Evolutionary conservation across 2,329 filamentous ascomycete species (phyloP).

Genomic region (Claviceps monticola): DNA sequence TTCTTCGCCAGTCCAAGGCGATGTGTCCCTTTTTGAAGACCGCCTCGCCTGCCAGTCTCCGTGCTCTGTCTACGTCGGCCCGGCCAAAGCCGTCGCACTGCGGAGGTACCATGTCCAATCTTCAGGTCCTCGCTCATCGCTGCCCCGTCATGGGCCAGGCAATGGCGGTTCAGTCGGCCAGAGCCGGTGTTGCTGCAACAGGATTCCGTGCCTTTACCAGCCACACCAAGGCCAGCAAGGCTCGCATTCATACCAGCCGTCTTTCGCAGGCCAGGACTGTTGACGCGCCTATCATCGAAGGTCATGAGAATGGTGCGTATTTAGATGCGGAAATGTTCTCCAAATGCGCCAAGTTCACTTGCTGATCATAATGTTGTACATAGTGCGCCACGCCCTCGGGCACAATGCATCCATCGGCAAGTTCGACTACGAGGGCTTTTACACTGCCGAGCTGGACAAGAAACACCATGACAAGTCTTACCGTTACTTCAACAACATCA

Average conservation of each 20-base stretch:
- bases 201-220: slow-evolving; percentile 37
- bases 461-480: slow-evolving; percentile 99
- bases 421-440: slow-evolving; percentile 89
- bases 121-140: slow-evolving; percentile 84
- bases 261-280: slow-evolving; percentile 66
- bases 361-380: not conserved
- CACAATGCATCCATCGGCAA: slow-evolving; percentile 28
- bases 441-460: slow-evolving; percentile 79
- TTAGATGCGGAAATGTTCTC: not conserved
- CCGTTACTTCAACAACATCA: slow-evolving; percentile 99
- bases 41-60: slow-evolving; percentile 81
- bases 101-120: slow-evolving; percentile 90
- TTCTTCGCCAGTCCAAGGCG: slow-evolving; percentile 87
- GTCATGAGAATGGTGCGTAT: slow-evolving; percentile 35
- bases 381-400: slow-evolving; percentile 2
- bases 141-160: slow-evolving; percentile 99
- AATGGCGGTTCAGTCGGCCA: slow-evolving; percentile 67
- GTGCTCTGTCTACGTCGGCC: slow-evolving; percentile 68
- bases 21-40: slow-evolving; percentile 97
- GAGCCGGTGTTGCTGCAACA: slow-evolving; percentile 33
- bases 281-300: slow-evolving; percentile 39
- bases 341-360: not conserved
- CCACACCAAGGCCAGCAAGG: slow-evolving; percentile 43
- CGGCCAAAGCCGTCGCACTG: slow-evolving; percentile 55
- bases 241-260: slow-evolving; percentile 68